Conservation (phyloP, 805 yeast species). For the Zygosaccharomyces pseudorouxii region DNA sequence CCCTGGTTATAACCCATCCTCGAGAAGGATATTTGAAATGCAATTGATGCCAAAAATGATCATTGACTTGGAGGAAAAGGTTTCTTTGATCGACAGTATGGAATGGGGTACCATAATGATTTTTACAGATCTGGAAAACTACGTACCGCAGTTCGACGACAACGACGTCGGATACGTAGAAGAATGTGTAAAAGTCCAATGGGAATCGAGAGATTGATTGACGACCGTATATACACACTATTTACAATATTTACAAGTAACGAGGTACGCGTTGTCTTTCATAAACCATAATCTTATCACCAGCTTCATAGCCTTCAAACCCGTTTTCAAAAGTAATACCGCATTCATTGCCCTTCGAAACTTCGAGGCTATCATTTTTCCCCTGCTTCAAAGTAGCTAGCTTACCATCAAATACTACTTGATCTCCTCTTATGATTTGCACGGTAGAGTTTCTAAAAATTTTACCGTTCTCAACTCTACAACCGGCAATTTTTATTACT, state of each 20-base stretch:
- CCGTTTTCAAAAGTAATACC: conserved; percentile 63
- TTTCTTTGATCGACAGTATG: conserved; percentile 67
- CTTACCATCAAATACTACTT: conserved; percentile 48
- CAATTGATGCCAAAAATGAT: conserved; percentile 95
- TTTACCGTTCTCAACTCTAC: conserved; percentile 67
- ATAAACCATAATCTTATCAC: conserved; percentile 69
- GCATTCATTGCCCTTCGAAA: conserved; percentile 84
- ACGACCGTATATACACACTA: conserved; percentile 13
- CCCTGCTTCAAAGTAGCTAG: conserved; percentile 73
- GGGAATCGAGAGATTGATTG: conserved; percentile 48
- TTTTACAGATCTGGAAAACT: conserved; percentile 69
- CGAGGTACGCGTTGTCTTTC: conserved; percentile 62
- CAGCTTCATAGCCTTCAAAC: conserved; percentile 66
- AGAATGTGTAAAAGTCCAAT: conserved; percentile 81
- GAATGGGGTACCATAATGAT: conserved; percentile 95
- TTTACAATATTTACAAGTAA: conserved; percentile 37
- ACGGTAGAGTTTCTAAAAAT: conserved; percentile 56
- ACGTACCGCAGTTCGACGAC: conserved; percentile 50
- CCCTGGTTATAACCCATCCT: conserved; percentile 58
- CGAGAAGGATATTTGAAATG: conserved; percentile 65
- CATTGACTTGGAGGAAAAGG: conserved; percentile 62
- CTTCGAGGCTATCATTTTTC: conserved; percentile 73
- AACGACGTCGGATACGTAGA: conserved; percentile 73
- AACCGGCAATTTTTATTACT: conserved; percentile 74
- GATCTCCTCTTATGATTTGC: conserved; percentile 51